phyloP scores from a whole-genome alignment of 164 flowering plant species.

The Paratinospora sagittata region DNA sequence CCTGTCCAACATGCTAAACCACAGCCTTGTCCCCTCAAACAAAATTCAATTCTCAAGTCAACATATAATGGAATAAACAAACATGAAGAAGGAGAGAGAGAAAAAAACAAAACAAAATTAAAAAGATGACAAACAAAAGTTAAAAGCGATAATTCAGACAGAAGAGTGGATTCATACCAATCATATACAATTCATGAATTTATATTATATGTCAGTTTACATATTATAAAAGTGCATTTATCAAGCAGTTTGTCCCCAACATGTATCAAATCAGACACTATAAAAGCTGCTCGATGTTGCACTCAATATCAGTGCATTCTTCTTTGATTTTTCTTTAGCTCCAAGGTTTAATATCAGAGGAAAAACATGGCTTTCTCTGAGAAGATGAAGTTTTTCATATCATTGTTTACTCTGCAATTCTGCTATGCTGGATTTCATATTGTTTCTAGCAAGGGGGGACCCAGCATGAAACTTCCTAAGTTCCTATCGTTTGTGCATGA shows the following conservation, averaged over 20 bases:
- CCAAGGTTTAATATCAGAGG: slow-evolving; percentile 4
- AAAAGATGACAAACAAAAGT: slow-evolving; percentile 1
- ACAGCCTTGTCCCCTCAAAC: slow-evolving; percentile 34
- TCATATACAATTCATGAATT: slow-evolving; percentile 1
- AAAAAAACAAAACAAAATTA: not conserved
- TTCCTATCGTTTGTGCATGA: too few species aligned
- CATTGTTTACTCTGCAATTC: slow-evolving; percentile 52
- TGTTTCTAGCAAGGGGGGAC: too few species aligned
- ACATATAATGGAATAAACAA: slow-evolving; percentile 8
- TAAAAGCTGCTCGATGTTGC: not conserved
- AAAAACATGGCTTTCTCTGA: slow-evolving; percentile 34
- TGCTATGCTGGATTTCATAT: slow-evolving; percentile 76
- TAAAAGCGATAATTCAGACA: not conserved
- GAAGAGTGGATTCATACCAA: slow-evolving; percentile 5
- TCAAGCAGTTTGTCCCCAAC: slow-evolving; percentile 7
- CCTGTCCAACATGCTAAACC: slow-evolving; percentile 42
- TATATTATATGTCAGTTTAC: not conserved
- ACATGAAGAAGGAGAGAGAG: not conserved
- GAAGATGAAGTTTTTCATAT: slow-evolving; percentile 49
- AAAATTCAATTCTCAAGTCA: slow-evolving; percentile 28
- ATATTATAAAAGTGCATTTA: not conserved
- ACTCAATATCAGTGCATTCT: slow-evolving; percentile 8
- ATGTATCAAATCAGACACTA: slow-evolving; percentile 8
- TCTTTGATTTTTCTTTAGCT: not conserved
- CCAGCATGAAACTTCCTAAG: slow-evolving; percentile 68